phyloP scores from a whole-genome alignment of 1,284 basidiomycete species.

The Irpex sp. region DNA sequence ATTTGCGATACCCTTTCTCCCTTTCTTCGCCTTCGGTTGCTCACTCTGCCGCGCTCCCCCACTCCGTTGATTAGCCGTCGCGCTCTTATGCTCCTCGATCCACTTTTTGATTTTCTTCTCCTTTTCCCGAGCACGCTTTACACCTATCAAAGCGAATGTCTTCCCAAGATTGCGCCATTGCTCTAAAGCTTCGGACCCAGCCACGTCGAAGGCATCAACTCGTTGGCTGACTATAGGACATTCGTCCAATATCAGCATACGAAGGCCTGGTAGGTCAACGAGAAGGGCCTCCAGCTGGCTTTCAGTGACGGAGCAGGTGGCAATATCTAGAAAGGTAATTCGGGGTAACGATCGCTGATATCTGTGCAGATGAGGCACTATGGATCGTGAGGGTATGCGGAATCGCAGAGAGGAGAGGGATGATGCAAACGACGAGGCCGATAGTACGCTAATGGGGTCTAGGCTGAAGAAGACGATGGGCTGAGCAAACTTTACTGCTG shows the following conservation, averaged over 20 bases:
- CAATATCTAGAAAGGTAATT: constrained; percentile 55
- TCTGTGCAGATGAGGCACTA: constrained; percentile 40
- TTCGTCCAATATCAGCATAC: constrained; percentile 52
- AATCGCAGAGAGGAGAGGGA: constrained; percentile 48
- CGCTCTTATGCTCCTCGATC: constrained; percentile 32
- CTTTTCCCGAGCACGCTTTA: constrained; percentile 47
- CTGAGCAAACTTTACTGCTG: constrained; percentile 53
- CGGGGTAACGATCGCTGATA: constrained; percentile 33
- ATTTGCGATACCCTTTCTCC: constrained; percentile 50
- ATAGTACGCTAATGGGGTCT: constrained; percentile 42
- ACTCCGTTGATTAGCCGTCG: not conserved
- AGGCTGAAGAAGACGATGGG: constrained; percentile 72
- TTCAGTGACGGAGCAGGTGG: constrained; percentile 48
- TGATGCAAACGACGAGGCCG: constrained; percentile 40
- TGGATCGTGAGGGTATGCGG: constrained; percentile 54
- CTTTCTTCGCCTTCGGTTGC: constrained; percentile 27
- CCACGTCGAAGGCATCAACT: constrained; percentile 24
- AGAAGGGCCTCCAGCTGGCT: constrained; percentile 49
- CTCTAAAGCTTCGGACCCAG: constrained; percentile 29
- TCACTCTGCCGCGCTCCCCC: not conserved
- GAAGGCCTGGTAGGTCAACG: constrained; percentile 38
- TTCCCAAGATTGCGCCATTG: constrained; percentile 57
- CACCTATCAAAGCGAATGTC: constrained; percentile 50
- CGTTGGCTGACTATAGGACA: constrained; percentile 41
- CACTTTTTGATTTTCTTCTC: constrained; percentile 56